A percentile compares a stretch with the other conserved stretches of the same genome.
phyloP scores from a whole-genome alignment of 2,329 filamentous ascomycete species.

The Periconia sp. region DNA sequence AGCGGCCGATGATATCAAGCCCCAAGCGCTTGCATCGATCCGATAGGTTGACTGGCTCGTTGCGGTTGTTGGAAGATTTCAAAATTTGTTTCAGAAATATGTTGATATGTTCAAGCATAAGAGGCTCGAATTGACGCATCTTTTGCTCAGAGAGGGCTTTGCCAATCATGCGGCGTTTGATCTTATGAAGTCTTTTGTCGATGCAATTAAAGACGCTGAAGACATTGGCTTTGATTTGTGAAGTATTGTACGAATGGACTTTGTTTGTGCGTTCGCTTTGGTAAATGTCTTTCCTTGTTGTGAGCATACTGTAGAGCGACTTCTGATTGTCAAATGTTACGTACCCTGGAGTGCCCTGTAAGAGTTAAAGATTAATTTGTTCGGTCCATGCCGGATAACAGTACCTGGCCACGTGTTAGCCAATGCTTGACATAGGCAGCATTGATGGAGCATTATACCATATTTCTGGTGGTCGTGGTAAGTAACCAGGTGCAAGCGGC shows the following conservation, averaged over 20 bases:
- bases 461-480: slow-evolving; percentile 65
- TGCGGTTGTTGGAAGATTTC: slow-evolving; percentile 5
- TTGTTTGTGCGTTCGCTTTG: slow-evolving; percentile 45
- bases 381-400: slow-evolving; percentile 71
- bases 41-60: slow-evolving; percentile 26
- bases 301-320: not conserved
- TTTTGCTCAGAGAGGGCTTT: slow-evolving; percentile 43
- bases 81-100: slow-evolving; percentile 19
- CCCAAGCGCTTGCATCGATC: slow-evolving; percentile 4
- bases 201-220: slow-evolving; percentile 19
- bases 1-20: slow-evolving; percentile 46
- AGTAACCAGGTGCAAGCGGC: slow-evolving; percentile 68
- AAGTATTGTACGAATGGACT: slow-evolving; percentile 44
- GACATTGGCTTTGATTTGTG: slow-evolving; percentile 9
- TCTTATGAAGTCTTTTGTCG: slow-evolving; percentile 39
- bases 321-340: not conserved
- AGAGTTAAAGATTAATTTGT: slow-evolving; percentile 73
- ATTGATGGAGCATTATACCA: slow-evolving; percentile 41
- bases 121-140: slow-evolving; percentile 42
- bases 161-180: slow-evolving; percentile 42
- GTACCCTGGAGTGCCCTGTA: slow-evolving; percentile 48
- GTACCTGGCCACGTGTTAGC: slow-evolving; percentile 2
- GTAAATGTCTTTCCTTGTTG: slow-evolving; percentile 37
- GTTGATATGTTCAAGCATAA: slow-evolving; percentile 38
- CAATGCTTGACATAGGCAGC: not conserved